Percentiles rank a stretch among this genome's conserved stretches.
phyloP scores from a whole-genome alignment of 805 yeast species.

The Candida stauntonica region DNA sequence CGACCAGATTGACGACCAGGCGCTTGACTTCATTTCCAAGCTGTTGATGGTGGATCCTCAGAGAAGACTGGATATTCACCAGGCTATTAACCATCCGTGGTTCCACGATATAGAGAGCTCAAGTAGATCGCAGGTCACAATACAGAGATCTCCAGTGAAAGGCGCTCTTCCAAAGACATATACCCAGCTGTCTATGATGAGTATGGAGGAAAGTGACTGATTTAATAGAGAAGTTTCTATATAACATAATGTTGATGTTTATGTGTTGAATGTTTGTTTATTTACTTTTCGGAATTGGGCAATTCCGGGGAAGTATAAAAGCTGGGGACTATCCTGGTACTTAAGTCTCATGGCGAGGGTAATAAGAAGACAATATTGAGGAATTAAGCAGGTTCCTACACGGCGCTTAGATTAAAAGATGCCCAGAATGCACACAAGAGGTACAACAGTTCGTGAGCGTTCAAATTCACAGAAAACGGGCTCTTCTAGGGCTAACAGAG shows the following conservation, averaged over 20 bases:
- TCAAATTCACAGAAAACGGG: too few species aligned
- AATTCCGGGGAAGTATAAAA: conserved; percentile 5
- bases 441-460: neutral
- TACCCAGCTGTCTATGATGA: conserved; percentile 31
- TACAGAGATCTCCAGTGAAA: conserved; percentile 29
- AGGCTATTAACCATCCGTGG: conserved; percentile 90
- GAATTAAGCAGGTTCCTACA: too few species aligned
- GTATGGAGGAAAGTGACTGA: conserved; percentile 9
- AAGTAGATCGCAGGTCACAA: conserved; percentile 3
- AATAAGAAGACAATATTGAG: too few species aligned
- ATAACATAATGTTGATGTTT: neutral
- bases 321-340: neutral
- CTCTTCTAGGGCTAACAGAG: too few species aligned
- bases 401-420: too few species aligned
- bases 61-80: conserved; percentile 75
- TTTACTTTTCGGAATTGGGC: conserved; percentile 10
- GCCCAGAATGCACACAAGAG: too few species aligned
- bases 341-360: too few species aligned
- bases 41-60: conserved; percentile 61
- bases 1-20: conserved; percentile 65
- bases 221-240: neutral
- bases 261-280: neutral
- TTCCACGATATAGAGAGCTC: conserved; percentile 29
- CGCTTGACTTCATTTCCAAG: conserved; percentile 59
- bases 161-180: conserved; percentile 33